phyloP scores from a whole-genome alignment of 352 stramenopile genomes.

The Phytopythium vexans region DNA sequence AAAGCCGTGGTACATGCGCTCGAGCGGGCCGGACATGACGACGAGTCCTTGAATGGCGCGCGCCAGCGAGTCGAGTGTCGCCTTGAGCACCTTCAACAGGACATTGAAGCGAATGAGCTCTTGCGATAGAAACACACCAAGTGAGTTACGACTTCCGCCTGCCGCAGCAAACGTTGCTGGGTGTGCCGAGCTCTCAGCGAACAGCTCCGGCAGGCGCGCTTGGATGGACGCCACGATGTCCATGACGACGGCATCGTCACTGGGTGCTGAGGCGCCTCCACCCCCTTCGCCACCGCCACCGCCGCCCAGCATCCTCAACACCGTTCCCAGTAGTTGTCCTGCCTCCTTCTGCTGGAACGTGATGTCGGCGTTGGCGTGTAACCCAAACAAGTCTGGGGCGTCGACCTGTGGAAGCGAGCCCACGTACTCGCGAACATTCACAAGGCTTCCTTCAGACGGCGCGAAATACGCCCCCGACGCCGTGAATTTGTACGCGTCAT shows the following conservation, averaged over 20 bases:
- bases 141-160: conserved; percentile 89
- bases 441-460: conserved; percentile 55
- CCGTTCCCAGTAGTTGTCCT: conserved; percentile 61
- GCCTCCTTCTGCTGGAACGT: conserved; percentile 94
- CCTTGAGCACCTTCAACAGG: conserved; percentile 84
- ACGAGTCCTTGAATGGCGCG: conserved; percentile 88
- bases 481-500: conserved; percentile 88
- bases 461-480: conserved; percentile 75
- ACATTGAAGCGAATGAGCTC: conserved; percentile 91
- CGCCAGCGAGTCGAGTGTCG: conserved; percentile 84
- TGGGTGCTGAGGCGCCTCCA: conserved; percentile 36
- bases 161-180: conserved; percentile 73
- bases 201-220: conserved; percentile 68
- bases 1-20: conserved; percentile 93
- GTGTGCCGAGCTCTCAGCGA: conserved; percentile 68
- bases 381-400: conserved; percentile 88
- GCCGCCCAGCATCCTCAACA: conserved; percentile 67
- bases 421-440: conserved; percentile 81
- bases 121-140: conserved; percentile 91
- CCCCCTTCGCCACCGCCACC: conserved; percentile 42
- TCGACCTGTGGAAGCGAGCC: conserved; percentile 77
- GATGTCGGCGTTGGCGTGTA: conserved; percentile 94
- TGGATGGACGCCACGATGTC: conserved; percentile 83
- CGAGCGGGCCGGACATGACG: conserved; percentile 87
- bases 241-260: conserved; percentile 78